Percentiles rank a stretch among this genome's conserved stretches.
Conservation (phyloP, 805 yeast genomes). For the Sugiyamaella boreocaroliniensis region DNA sequence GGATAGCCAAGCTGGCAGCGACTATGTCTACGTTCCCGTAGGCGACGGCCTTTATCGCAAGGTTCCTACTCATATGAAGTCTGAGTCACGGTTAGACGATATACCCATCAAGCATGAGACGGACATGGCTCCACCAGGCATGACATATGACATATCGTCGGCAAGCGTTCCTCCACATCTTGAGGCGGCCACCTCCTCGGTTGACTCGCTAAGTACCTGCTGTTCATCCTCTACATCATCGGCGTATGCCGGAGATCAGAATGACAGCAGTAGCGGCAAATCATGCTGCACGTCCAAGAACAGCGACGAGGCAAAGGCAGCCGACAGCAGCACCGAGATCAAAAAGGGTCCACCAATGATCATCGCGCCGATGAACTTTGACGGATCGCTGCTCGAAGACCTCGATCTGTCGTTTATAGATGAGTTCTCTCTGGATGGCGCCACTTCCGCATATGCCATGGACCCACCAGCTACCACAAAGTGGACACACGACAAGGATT, state of each 20-base stretch:
- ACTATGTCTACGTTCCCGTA: slow-evolving; percentile 28
- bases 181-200: background rate
- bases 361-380: slow-evolving; percentile 32
- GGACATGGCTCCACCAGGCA: background rate
- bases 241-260: background rate
- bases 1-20: slow-evolving; percentile 7
- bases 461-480: background rate
- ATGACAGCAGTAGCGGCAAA: background rate
- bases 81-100: background rate
- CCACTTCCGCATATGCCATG: background rate
- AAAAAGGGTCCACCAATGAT: slow-evolving; percentile 20
- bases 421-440: background rate
- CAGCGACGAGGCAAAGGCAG: background rate
- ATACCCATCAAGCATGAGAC: background rate
- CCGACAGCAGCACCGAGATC: background rate
- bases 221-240: background rate
- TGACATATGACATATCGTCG: background rate
- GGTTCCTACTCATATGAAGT: background rate
- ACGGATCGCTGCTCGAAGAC: slow-evolving; percentile 18
- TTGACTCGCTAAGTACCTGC: background rate
- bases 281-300: background rate
- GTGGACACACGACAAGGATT: background rate
- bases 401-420: background rate
- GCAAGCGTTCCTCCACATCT: background rate
- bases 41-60: slow-evolving; percentile 29